Percentiles rank a stretch among this genome's conserved stretches.
Evolutionary conservation across 495 filamentous ascomycete genomes (phyloP).

Genomic region (Saxophila tyrrhenica): DNA sequence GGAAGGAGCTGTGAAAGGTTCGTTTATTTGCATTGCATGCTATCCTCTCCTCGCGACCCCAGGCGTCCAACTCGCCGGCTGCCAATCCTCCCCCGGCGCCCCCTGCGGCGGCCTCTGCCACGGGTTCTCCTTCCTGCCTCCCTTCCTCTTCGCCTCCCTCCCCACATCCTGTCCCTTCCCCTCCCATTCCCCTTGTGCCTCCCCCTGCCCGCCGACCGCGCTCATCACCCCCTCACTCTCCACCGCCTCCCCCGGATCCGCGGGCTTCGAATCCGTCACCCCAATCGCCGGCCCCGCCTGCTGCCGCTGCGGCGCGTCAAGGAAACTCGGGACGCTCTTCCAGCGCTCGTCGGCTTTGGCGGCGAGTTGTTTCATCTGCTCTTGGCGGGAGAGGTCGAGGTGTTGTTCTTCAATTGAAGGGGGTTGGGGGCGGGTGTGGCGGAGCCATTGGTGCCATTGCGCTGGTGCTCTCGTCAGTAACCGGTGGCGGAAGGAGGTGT

Average conservation of each 20-base stretch:
- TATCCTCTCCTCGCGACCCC: slow-evolving; percentile 14
- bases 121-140: slow-evolving; percentile 32
- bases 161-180: slow-evolving; percentile 9
- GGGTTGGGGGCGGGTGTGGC: slow-evolving; percentile 58
- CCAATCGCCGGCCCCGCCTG: slow-evolving; percentile 33
- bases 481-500: no score
- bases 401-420: slow-evolving; percentile 68
- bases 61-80: slow-evolving; percentile 64
- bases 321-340: slow-evolving; percentile 59
- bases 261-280: slow-evolving; percentile 12
- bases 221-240: slow-evolving; percentile 16
- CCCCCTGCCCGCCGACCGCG: slow-evolving; percentile 17
- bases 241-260: slow-evolving; percentile 26
- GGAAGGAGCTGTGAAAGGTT: neutral
- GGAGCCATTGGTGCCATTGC: slow-evolving; percentile 95
- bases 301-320: slow-evolving; percentile 44
- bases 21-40: neutral
- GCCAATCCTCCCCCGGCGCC: slow-evolving; percentile 60
- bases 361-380: slow-evolving; percentile 60
- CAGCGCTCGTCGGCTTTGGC: slow-evolving; percentile 74
- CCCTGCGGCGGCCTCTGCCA: slow-evolving; percentile 45
- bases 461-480: slow-evolving; percentile 35
- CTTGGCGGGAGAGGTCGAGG: slow-evolving; percentile 54
- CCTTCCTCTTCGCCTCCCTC: slow-evolving; percentile 19
- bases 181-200: neutral